Base-by-base conservation (phyloP, 139 green algal species). In the Micromonas commoda region DNA sequence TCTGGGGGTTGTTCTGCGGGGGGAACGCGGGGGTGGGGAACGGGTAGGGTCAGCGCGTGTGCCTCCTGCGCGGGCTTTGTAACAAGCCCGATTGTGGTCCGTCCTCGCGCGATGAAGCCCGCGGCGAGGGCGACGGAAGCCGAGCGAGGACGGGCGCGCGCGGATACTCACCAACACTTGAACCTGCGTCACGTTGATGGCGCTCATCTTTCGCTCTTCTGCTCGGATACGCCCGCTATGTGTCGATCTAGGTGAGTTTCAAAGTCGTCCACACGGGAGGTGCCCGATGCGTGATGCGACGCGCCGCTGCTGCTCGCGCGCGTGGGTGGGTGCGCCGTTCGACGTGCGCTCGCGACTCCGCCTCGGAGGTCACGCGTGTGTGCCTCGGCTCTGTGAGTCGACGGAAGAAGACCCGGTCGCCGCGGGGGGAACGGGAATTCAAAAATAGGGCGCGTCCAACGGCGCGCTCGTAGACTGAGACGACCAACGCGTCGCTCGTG, bases 111-210 rank as follows among this genome's bases (percentile, higher is more conserved):
- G 61, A 29, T 20, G n/a, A 32, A 13, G 61, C 61, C 16, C 61
- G 61, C 4, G n/a, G n/a, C 61, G 61, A 68, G 61, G 61, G 16
- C 26, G 61, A 13, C 9, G 9, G n/a, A 4, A 20, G 26, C 4
- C 6, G 16, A 20, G 6, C 34, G 3, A 34, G 19, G 23, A 77
- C 45, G 31, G 3, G 13, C 70, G 70, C 5, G 35, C 24, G 45
- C 38, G 13, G 64, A 63, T 4, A 66, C 71, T 37, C 5, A 77
- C 71, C 34, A 96, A 81, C 16, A 97, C 90, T 33, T 87, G 77
- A 0, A 98, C 93, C 3, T 82, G 76, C 0, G 87, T 90, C 24
- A 98, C 86, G 77, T 90, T 95, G 32, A 97, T 88, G 2, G 90
- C 91, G 24, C 89, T 89, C 94, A 98, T 98, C 72, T 2, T 70